Percentiles rank a stretch among this genome's conserved stretches.
Evolutionary conservation across 192 early-diverging fungal genomes (phyloP).

Genomic region (Umbelopsis vinacea): DNA sequence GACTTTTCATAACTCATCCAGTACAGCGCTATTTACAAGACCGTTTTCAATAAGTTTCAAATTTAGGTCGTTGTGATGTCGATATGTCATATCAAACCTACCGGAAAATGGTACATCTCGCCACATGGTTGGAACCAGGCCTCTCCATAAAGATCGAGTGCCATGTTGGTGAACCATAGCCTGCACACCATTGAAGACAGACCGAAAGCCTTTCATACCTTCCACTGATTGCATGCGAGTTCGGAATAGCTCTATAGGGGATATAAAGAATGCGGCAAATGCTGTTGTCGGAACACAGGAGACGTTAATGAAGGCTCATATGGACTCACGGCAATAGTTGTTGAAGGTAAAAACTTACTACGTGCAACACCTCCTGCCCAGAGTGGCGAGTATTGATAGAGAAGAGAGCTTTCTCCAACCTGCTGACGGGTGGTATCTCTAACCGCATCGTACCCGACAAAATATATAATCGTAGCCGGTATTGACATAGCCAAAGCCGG

Average conservation of each 20-base stretch:
- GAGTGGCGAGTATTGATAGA: conserved; percentile 63
- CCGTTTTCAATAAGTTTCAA: neutral
- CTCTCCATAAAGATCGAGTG: conserved; percentile 76
- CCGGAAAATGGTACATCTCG: conserved; percentile 96
- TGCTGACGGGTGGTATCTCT: conserved; percentile 53
- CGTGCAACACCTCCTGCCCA: conserved; percentile 80
- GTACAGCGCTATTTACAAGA: conserved; percentile 67
- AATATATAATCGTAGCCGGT: conserved; percentile 92
- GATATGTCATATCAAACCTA: conserved; percentile 23
- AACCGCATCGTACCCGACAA: conserved; percentile 91
- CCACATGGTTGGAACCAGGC: conserved; percentile 85
- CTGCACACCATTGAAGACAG: conserved; percentile 60
- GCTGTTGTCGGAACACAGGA: conserved; percentile 48
- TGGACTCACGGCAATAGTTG: neutral
- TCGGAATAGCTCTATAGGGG: conserved; percentile 90
- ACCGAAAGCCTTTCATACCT: conserved; percentile 58
- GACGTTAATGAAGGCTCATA: neutral
- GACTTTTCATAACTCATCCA: conserved; percentile 87
- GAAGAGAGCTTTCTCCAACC: conserved; percentile 2
- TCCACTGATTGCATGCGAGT: conserved; percentile 87
- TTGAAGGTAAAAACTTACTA: conserved; percentile 44
- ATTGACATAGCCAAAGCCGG: conserved; percentile 90
- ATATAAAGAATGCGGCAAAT: conserved; percentile 75
- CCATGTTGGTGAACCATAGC: conserved; percentile 69
- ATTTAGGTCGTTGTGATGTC: too few species aligned